Base-by-base conservation (phyloP, 148 eudicot genomes). In the Rheum nobile region DNA sequence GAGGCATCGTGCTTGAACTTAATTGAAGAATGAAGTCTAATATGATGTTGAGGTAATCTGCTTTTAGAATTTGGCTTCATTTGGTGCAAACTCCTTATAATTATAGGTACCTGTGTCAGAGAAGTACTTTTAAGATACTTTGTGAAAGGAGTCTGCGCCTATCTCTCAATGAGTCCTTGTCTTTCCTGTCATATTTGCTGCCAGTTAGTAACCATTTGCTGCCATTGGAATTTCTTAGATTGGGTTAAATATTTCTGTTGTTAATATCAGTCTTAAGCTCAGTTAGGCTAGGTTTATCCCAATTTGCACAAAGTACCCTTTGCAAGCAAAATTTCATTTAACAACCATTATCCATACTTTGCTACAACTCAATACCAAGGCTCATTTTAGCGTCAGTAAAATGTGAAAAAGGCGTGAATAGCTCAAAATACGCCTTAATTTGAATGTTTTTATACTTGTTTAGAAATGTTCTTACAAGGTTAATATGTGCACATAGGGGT, bases 11-110 rank as follows among this genome's bases (percentile, higher is more conserved):
- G 41, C 39, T 17, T 11, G 11, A 31, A 61, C 37, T 14, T 61
- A 31, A 31, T 28, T 14, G n/a, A 65, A 34, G 70, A 32, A 32
- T 32, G 70, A 65, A 16, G 39, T 32, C 39, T 65, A 32, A 65
- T 65, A 32, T 65, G 32, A 65, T 32, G 39, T 65, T 34, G 70
- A 31, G 70, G 70, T 65, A 65, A 65, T 16, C 70, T n/a, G n/a
- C 38, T 31, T 21, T 65, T 31, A 16, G 10, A 32, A 31, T 31
- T 65, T 22, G 14, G 67, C 17, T 50, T 50, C 10, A 6, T 47
- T 47, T 47, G 54, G 54, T 17, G 54, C 21, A 43, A 13, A 43
- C 46, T 50, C 9, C 26, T n/a, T 50, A 19, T 43, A 43, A 43
- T 12, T 12, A 10, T 16, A 43, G 13, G 46, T 43, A 6, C 46